Evolutionary conservation across 163 green algal genomes (phyloP).

Genomic region (Scenedesmus sp.): DNA sequence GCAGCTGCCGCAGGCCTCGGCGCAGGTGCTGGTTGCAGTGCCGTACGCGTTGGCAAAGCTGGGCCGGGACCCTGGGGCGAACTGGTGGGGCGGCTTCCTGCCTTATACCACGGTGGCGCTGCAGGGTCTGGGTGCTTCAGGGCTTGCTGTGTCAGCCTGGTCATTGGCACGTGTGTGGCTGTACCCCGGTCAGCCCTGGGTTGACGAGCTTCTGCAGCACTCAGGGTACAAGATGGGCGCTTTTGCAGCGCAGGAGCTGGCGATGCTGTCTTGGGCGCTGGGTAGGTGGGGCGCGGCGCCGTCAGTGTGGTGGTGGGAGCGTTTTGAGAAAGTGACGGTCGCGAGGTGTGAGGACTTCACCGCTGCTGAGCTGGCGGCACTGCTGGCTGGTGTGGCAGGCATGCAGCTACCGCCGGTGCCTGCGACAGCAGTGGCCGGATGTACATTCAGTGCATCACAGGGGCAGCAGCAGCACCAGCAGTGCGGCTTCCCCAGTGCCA

Average conservation of each 20-base stretch:
- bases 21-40: slow-evolving; percentile 1
- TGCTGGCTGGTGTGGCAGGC: slow-evolving; percentile 9
- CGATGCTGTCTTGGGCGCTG: slow-evolving; percentile 27
- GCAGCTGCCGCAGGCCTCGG: background rate
- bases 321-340: slow-evolving; percentile 4
- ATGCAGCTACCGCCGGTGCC: background rate
- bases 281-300: background rate
- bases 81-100: slow-evolving; percentile 18
- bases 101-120: slow-evolving; percentile 14
- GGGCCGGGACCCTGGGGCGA: background rate
- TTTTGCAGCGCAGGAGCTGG: slow-evolving; percentile 29
- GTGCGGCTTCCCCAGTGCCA: background rate
- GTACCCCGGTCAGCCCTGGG: background rate
- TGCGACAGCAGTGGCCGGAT: background rate
- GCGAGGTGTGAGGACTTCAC: slow-evolving; percentile 2
- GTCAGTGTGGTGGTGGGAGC: slow-evolving; percentile 6
- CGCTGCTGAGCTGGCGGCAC: slow-evolving; percentile 18
- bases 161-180: background rate
- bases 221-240: background rate
- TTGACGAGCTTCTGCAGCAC: slow-evolving; percentile 15
- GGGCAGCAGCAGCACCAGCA: slow-evolving; percentile 25
- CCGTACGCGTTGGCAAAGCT: slow-evolving; percentile 23
- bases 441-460: background rate
- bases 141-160: slow-evolving; percentile 22
- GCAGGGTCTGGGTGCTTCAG: background rate